Percentiles rank a stretch among this genome's conserved stretches.
phyloP scores from a whole-genome alignment of 768 basidiomycete species.

The Calocera cornea region DNA sequence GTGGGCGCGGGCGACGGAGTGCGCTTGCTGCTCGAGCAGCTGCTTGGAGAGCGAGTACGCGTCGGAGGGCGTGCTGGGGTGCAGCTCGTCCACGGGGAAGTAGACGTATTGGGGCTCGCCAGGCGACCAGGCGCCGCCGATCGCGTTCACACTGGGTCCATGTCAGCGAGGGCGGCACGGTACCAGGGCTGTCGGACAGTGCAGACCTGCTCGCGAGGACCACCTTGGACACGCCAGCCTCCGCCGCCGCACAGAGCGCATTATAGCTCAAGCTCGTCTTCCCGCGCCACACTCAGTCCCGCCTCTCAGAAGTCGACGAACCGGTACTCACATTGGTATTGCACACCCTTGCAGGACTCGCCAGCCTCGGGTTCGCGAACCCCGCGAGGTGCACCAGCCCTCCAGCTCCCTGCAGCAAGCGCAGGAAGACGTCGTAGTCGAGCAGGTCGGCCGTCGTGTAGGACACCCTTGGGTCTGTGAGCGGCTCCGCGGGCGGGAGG shows the following conservation, averaged over 20 bases:
- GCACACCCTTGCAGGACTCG: background rate
- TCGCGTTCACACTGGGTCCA: conserved; percentile 10
- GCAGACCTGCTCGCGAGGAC: conserved; percentile 13
- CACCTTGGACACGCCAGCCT: conserved; percentile 10
- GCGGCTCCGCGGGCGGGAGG: background rate
- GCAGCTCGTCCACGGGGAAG: conserved; percentile 12
- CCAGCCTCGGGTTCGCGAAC: conserved; percentile 4
- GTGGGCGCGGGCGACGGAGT: conserved; percentile 8
- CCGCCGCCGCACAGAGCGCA: conserved; percentile 9
- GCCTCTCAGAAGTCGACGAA: background rate
- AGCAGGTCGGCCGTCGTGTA: conserved; percentile 12
- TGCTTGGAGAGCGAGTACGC: conserved; percentile 11
- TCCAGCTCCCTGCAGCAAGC: conserved; percentile 1
- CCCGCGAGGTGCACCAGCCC: conserved; percentile 12
- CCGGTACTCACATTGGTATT: conserved; percentile 6
- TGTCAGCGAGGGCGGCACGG: background rate
- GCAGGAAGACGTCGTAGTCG: conserved; percentile 9
- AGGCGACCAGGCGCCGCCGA: conserved; percentile 6
- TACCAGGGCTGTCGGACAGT: background rate
- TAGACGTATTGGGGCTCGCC: conserved; percentile 8
- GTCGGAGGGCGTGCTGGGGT: conserved; percentile 10
- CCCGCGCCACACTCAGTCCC: background rate
- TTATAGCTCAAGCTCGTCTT: conserved; percentile 9
- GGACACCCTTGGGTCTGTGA: conserved; percentile 7
- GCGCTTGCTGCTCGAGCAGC: conserved; percentile 10